Evolutionary conservation across 2,329 filamentous ascomycete species (phyloP), one percentile per base, ranked within the genome.

Genomic region (Penicillium italicum): DNA sequence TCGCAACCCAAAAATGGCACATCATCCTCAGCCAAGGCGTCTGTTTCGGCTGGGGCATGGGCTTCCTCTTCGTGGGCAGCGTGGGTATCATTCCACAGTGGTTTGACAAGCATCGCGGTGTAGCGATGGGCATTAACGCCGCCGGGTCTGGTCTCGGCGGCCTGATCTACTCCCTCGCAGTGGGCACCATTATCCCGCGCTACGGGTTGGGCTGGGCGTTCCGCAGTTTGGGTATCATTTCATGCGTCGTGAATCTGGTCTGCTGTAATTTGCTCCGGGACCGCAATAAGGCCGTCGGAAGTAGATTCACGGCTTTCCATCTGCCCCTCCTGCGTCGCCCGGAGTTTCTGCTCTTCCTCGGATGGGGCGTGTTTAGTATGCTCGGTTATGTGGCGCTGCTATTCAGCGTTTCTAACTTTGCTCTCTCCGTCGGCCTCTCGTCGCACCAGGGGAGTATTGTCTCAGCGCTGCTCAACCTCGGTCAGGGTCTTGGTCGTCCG

Each of bases 371-470:
- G 55, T 76, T 87, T 58, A 84, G 79, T 48, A 84, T 87, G 78
- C 73, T 89, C 6, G 86, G 83, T 6, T 88, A 88, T 60, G 81
- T 87, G 20, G 81, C 85, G 0, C 70, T 88, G 2, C 75, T 88
- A 2, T 89, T 86, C 71, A 84, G 80, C 3, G 69, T 89, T 9
- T 82, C 86, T 1, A 84, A 82, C 56, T 88, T 86, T 64, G 83
- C 84, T 1, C 73, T 79, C 7, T 79, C 79, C 0, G 79, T 87
- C 34, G 85, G 85, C 0, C 76, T 88, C 4, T 77, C 76, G 0
- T 72, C 82, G 2, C 73, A 80, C n/a, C 84, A 88, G 66, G 85
- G 82, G 0, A 80, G 81, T 14, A 75, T 85, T 37, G 77, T 87
- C n/a, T 80, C 80, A 4, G 85, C 85, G 0, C 63, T 88, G 10